phyloP scores from a whole-genome alignment of 192 early-diverging fungal genomes.

The Paraglomus brasilianum region DNA sequence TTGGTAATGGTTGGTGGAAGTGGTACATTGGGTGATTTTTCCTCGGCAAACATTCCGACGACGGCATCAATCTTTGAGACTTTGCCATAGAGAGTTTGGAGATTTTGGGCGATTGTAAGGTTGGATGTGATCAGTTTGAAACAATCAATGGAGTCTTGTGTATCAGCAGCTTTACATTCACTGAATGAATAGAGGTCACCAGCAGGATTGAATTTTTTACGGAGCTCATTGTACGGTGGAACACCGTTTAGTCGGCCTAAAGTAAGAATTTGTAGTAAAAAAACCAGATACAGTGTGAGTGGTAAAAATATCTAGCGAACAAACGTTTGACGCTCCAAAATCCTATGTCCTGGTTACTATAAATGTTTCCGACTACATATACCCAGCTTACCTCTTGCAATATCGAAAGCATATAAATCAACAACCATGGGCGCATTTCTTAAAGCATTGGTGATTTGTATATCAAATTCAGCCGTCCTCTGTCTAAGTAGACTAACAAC shows the following conservation, averaged over 20 bases:
- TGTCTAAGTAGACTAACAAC: constrained; percentile 14
- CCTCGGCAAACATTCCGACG: constrained; percentile 20
- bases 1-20: neutral
- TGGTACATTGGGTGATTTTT: neutral
- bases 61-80: neutral
- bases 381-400: constrained; percentile 9
- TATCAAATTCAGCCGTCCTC: constrained; percentile 2
- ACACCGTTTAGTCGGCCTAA: constrained; percentile 3
- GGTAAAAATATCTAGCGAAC: no score
- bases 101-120: neutral
- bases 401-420: constrained; percentile 2
- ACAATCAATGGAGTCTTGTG: constrained; percentile 10
- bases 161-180: neutral
- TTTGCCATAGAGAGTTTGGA: neutral
- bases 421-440: constrained; percentile 4
- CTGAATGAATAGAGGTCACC: neutral
- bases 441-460: neutral
- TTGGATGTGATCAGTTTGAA: neutral
- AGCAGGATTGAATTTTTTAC: neutral
- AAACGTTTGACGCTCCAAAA: no score
- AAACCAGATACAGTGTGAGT: neutral
- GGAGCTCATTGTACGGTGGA: neutral
- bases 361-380: no score
- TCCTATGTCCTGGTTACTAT: no score
- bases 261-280: neutral